Conservation (phyloP, 306 rosid species). For the Lotus japonicus region DNA sequence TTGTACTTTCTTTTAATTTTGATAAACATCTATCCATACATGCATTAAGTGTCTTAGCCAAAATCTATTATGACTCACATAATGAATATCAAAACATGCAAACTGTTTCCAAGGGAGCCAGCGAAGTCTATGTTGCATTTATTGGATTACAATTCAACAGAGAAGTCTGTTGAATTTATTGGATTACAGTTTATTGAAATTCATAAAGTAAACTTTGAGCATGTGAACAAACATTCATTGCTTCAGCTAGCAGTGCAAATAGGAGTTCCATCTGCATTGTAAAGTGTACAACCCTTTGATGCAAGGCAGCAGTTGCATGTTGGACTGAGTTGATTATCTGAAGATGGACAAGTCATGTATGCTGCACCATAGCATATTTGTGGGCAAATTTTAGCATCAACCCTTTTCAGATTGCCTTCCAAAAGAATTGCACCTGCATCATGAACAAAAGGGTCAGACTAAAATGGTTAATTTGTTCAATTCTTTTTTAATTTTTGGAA, state of each 20-base stretch:
- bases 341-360: constrained; percentile 46
- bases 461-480: not conserved
- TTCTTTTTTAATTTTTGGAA: not conserved
- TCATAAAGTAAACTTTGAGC: too few species aligned
- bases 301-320: constrained; percentile 42
- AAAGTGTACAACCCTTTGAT: constrained; percentile 25
- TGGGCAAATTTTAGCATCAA: constrained; percentile 19
- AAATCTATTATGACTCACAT: too few species aligned
- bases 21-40: too few species aligned
- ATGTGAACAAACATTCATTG: not conserved
- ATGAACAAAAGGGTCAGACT: not conserved
- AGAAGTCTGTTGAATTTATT: too few species aligned
- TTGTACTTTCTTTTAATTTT: too few species aligned
- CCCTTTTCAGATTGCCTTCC: not conserved
- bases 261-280: constrained; percentile 20
- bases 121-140: too few species aligned
- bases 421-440: constrained; percentile 20
- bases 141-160: too few species aligned
- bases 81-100: too few species aligned
- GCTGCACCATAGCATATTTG: not conserved
- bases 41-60: too few species aligned
- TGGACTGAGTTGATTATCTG: constrained; percentile 31
- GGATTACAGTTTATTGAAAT: too few species aligned
- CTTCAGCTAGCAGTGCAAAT: constrained; percentile 16
- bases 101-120: too few species aligned